phyloP scores from a whole-genome alignment of 208 protist genomes.

The Wallacemonas sp. region DNA sequence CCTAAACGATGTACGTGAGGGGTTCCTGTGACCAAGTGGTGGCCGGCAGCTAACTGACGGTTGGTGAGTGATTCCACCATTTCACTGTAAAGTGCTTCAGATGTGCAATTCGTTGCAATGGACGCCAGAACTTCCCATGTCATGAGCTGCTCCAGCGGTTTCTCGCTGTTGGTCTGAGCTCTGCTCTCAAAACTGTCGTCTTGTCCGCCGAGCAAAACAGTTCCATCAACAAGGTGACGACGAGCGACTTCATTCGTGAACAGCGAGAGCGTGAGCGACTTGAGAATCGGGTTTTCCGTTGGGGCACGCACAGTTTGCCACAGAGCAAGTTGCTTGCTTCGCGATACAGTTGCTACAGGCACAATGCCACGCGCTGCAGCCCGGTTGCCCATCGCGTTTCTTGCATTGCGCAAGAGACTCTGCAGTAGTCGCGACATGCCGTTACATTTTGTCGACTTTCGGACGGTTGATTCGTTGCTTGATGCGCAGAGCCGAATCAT shows the following conservation, averaged over 20 bases:
- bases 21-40: not conserved
- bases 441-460: not conserved
- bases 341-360: conserved; percentile 28
- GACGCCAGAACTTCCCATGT: conserved; percentile 55
- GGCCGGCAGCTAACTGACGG: not conserved
- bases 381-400: not conserved
- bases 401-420: conserved; percentile 1
- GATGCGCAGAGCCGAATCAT: conserved; percentile 35
- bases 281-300: conserved; percentile 27
- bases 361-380: conserved; percentile 11
- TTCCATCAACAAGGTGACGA: conserved; percentile 13
- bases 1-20: not conserved
- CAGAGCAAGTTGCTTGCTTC: conserved; percentile 61
- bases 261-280: conserved; percentile 30
- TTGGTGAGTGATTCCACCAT: conserved; percentile 27
- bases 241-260: conserved; percentile 36
- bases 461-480: not conserved
- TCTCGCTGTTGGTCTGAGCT: not conserved
- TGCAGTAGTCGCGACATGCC: not conserved
- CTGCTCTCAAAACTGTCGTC: conserved; percentile 2
- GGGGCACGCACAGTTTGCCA: conserved; percentile 46
- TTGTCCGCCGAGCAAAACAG: not conserved
- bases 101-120: conserved; percentile 66
- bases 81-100: conserved; percentile 26
- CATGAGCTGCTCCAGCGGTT: conserved; percentile 9